A percentile compares a stretch with the other conserved stretches of the same genome.
phyloP scores from a whole-genome alignment of 495 filamentous ascomycete species.

The Hypoxylon crocopeplum region DNA sequence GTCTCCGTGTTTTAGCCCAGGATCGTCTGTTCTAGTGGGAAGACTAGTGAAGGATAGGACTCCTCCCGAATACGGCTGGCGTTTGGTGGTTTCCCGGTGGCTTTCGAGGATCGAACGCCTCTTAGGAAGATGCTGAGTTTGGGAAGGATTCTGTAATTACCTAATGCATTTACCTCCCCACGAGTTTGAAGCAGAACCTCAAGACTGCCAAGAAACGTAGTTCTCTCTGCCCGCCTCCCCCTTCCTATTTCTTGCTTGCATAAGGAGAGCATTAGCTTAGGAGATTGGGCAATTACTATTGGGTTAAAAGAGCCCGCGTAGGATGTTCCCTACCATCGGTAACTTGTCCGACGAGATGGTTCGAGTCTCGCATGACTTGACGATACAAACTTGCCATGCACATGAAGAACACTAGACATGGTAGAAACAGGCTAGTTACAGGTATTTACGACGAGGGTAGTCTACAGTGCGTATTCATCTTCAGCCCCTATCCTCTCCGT shows the following conservation, averaged over 20 bases:
- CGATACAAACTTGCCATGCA: background rate
- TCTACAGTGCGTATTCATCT: slow-evolving; percentile 3
- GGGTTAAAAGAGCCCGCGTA: background rate
- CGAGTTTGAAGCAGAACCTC: too few relatives aligned
- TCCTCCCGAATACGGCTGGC: background rate
- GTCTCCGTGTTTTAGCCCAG: background rate
- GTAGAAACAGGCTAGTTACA: too few relatives aligned
- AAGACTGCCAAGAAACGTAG: too few relatives aligned
- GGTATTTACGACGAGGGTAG: too few relatives aligned
- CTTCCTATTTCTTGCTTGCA: too few relatives aligned
- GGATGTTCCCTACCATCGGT: slow-evolving; percentile 11
- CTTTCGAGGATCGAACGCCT: background rate
- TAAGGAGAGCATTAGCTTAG: too few relatives aligned
- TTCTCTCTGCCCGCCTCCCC: too few relatives aligned
- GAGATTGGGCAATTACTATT: too few relatives aligned
- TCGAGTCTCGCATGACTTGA: slow-evolving; percentile 13
- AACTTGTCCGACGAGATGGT: slow-evolving; percentile 7
- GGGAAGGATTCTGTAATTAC: background rate
- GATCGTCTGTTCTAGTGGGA: background rate
- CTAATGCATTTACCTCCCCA: too few relatives aligned
- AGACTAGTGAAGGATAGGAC: background rate
- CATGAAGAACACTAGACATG: background rate
- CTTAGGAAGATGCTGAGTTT: background rate
- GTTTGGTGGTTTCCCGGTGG: background rate
- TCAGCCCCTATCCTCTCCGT: background rate